Evolutionary conservation across 257 asterid species (phyloP).

Genomic region (Perilla frutescens): DNA sequence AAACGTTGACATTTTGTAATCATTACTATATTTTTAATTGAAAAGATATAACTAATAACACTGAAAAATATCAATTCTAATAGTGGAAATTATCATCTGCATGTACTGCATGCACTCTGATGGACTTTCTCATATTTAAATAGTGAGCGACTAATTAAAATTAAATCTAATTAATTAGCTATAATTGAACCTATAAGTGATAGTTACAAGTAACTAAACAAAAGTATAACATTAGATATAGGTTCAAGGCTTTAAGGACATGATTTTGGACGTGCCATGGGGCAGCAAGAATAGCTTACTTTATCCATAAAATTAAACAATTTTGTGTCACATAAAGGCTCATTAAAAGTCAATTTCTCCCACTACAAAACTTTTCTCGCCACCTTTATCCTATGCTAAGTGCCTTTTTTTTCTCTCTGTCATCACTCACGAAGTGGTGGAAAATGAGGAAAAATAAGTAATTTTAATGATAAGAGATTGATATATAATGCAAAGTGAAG

Average conservation of each 20-base stretch:
- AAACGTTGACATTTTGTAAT: too few species aligned
- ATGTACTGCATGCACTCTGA: too few species aligned
- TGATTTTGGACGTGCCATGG: conserved; percentile 18
- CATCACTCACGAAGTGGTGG: conserved; percentile 28
- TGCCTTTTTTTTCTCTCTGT: conserved; percentile 22
- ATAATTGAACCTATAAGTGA: too few species aligned
- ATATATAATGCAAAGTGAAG: conserved; percentile 3
- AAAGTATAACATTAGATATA: too few species aligned
- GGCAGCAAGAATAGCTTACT: background rate
- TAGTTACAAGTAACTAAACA: too few species aligned
- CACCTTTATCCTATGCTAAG: conserved; percentile 27
- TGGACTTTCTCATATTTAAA: too few species aligned
- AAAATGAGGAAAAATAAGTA: conserved; percentile 7
- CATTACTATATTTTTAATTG: too few species aligned
- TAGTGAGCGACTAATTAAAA: too few species aligned
- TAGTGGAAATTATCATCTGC: too few species aligned
- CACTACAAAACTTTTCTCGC: conserved; percentile 29
- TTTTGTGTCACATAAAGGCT: conserved; percentile 26
- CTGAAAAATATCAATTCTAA: too few species aligned
- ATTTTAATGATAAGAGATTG: background rate
- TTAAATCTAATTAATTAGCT: too few species aligned
- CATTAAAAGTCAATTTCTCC: conserved; percentile 29
- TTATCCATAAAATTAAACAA: background rate
- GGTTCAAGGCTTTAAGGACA: background rate
- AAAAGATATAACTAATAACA: too few species aligned